These are phyloP conservation scores for Aspergillus sp. DNA, from an alignment of 2,329 filamentous ascomycete species.

Conservation along the genomic window DNA sequence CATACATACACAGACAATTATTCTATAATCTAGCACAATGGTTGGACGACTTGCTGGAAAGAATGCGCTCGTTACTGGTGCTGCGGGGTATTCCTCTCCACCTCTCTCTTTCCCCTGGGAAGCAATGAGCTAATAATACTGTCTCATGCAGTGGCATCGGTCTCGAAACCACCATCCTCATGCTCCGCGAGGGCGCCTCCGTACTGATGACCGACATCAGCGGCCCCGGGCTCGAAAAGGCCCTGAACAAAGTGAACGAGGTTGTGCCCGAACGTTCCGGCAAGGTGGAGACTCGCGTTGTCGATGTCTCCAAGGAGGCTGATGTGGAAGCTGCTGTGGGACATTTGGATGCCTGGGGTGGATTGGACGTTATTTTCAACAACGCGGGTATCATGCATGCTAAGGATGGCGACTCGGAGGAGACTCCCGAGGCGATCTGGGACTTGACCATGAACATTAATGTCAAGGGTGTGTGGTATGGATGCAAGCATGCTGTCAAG, in stretches of 20 bases:
- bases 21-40: slow-evolving; percentile 11
- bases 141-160: slow-evolving; percentile 70
- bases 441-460: slow-evolving; percentile 92
- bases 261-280: slow-evolving; percentile 57
- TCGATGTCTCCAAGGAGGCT: slow-evolving; percentile 81
- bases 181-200: slow-evolving; percentile 82
- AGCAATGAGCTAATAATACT: neutral
- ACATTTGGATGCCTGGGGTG: slow-evolving; percentile 78
- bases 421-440: slow-evolving; percentile 89
- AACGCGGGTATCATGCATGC: slow-evolving; percentile 97
- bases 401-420: slow-evolving; percentile 74
- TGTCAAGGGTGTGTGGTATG: slow-evolving; percentile 98
- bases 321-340: slow-evolving; percentile 76
- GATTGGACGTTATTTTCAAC: slow-evolving; percentile 92
- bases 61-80: slow-evolving; percentile 26
- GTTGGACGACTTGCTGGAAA: slow-evolving; percentile 25
- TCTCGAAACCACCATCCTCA: slow-evolving; percentile 87
- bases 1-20: neutral
- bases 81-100: slow-evolving; percentile 18
- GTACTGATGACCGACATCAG: slow-evolving; percentile 87
- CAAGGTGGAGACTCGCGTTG: slow-evolving; percentile 32
- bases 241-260: slow-evolving; percentile 71
- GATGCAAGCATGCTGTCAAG: slow-evolving; percentile 86
- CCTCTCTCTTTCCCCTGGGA: neutral
- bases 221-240: slow-evolving; percentile 72